Percentiles rank a stretch among this genome's conserved stretches.
Conservation (phyloP, 23 red algal species). For the Cyanidioschyzon merolae region DNA sequence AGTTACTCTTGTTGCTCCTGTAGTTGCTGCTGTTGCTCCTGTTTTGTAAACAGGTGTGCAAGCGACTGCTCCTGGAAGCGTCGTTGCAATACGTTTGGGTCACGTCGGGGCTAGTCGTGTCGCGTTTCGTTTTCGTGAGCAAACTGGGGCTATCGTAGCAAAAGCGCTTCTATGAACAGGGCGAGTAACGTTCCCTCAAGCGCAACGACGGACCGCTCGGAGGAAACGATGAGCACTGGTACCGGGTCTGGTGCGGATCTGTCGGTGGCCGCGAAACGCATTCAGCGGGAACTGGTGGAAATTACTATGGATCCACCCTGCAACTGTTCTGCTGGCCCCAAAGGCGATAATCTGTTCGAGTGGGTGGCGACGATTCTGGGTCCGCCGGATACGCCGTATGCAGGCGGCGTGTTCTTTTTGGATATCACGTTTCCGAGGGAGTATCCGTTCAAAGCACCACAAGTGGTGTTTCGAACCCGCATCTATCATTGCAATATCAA, state of each 20-base stretch:
- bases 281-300: constrained; percentile 77
- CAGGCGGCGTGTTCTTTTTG: constrained; percentile 90
- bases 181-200: neutral
- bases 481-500: constrained; percentile 98
- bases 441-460: constrained; percentile 89
- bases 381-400: constrained; percentile 66
- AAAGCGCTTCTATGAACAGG: neutral
- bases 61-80: no score
- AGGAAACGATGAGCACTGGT: neutral
- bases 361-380: constrained; percentile 78
- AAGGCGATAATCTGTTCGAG: constrained; percentile 81
- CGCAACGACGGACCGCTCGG: neutral
- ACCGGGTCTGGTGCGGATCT: neutral
- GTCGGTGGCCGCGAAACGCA: constrained; percentile 27
- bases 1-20: no score
- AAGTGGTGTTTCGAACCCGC: constrained; percentile 78
- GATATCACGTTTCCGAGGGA: constrained; percentile 75
- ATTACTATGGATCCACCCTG: constrained; percentile 49
- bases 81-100: no score
- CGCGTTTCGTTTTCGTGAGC: neutral
- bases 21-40: no score
- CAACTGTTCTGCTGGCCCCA: constrained; percentile 57
- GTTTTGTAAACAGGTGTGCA: no score
- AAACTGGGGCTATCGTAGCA: neutral
- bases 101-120: no score